phyloP scores from a whole-genome alignment of 176 grass and related monocot genomes.

The Poa pratensis region DNA sequence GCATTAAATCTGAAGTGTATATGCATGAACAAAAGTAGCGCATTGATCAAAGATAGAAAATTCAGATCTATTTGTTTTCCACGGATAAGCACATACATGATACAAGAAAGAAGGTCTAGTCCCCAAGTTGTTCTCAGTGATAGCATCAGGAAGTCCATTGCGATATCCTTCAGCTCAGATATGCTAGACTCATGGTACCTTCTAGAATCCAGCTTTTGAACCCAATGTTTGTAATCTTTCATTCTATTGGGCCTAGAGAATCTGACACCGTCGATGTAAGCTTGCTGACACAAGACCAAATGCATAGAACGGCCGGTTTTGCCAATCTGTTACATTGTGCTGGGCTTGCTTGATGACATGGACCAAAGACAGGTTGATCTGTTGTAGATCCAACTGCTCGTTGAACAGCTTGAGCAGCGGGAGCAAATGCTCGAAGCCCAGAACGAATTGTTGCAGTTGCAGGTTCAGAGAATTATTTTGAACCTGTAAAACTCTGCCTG shows the following conservation, averaged over 20 bases:
- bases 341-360: conserved; percentile 69
- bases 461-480: conserved; percentile 50
- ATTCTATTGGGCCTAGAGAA: too few species aligned
- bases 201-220: too few species aligned
- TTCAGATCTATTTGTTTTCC: neutral
- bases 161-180: too few species aligned
- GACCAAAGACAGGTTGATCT: conserved; percentile 53
- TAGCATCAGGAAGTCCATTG: too few species aligned
- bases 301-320: too few species aligned
- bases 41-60: neutral
- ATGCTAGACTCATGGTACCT: too few species aligned
- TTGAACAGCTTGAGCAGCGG: conserved; percentile 10
- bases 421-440: conserved; percentile 69
- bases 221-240: too few species aligned
- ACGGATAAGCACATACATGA: neutral
- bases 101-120: too few species aligned
- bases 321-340: neutral
- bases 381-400: conserved; percentile 47
- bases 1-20: neutral
- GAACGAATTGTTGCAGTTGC: conserved; percentile 72
- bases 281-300: too few species aligned
- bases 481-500: neutral
- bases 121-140: too few species aligned
- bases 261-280: too few species aligned
- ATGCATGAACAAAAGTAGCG: neutral